Base-by-base conservation (phyloP, 768 basidiomycete genomes). In the Trametes cinnabarina region DNA sequence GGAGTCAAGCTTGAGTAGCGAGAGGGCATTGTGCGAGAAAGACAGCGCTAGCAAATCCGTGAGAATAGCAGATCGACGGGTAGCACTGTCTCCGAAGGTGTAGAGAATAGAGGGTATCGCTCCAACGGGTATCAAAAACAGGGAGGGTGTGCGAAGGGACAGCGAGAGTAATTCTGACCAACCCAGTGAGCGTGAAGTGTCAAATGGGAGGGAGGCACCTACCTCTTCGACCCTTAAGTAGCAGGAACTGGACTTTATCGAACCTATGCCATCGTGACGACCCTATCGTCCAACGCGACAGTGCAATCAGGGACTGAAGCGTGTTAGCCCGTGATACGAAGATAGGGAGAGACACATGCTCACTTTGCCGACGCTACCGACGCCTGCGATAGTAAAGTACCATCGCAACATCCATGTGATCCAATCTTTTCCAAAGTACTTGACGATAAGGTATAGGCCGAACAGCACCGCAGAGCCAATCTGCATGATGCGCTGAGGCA, bases 1-100 rank as follows among this genome's bases (percentile, higher is more conserved):
- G 9, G 90, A 90, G 71, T 98, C 96, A 30, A 98, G 72, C 70
- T 86, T 88, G 64, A 98, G 77, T 58, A 94, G 70, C 35, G 84
- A 79, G 50, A 98, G 75, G 3, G 92, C 87, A 62, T 88, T 90
- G 70, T 89, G 85, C 23, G 88, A 82, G 68, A 96, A 90, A 1
- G 92, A 90, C 49, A 97, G 70, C 0, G 78, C 81, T 41, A 85
- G 61, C 72, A 95, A 67, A 72, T 97, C 88, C 25, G 86, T 89
- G n/a, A 93, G 73, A 26, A 93, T 64, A 47, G 84, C 86, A 28
- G 90, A 85, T 65, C 83, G 84, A 48, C 77, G 77, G 64, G 57
- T 71, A 68, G 34, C 71, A 39, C 58, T 74, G 72, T 34, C 55
- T 3, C 63, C 57, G 47, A 82, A 73, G 55, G 78, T 76, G 67